Base-by-base conservation (phyloP, 2,329 filamentous ascomycete species). In the Colletotrichum siamense region DNA sequence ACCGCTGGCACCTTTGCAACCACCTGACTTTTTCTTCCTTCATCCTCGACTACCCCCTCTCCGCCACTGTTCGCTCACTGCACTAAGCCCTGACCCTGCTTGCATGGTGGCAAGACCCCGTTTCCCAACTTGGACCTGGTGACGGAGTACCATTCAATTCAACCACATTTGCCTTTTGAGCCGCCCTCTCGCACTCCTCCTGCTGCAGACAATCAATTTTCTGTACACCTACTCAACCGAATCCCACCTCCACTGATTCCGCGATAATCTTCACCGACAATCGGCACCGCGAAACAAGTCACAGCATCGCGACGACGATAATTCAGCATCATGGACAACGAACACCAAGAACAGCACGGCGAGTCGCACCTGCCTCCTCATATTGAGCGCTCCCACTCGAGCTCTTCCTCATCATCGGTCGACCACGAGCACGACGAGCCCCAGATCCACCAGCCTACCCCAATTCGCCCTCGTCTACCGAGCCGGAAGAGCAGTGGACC, bases 401-500 rank as follows among this genome's bases (percentile, higher is more conserved):
- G 82, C 4, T 84, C 84, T 13, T 84, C 83, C 8, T 81, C 82
- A 61, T 82, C 83, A 2, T 81, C 81, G 9, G 69, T 80, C 76
- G 80, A 82, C 70, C 79, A 81, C 32, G 73, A 77, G n/a, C 83
- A 86, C n/a, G 80, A 82, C 78, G 84, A 86, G 24, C 79, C 82
- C 62, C 79, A 83, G 30, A 88, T 91, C 32, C 88, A 90, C 75
- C 87, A 88, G 28, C 90, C 90, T 34, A 83, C 89, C 10, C 89
- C 90, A 3, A 85, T 85, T 18, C 91, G 95, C 44, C 95, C 95
- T 32, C 90, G 91, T 72, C 87, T 96, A 76, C 92, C 92, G 22
- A 94, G 91, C 80, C 91, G 95, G 65, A 95, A 95, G 85, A 95
- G 93, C 80, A 96, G 94, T 83, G 94, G 94, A 73, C 95, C 95